Base-by-base conservation (phyloP, 2,329 filamentous ascomycete genomes). In the Mycosphaerelloides madeirae region DNA sequence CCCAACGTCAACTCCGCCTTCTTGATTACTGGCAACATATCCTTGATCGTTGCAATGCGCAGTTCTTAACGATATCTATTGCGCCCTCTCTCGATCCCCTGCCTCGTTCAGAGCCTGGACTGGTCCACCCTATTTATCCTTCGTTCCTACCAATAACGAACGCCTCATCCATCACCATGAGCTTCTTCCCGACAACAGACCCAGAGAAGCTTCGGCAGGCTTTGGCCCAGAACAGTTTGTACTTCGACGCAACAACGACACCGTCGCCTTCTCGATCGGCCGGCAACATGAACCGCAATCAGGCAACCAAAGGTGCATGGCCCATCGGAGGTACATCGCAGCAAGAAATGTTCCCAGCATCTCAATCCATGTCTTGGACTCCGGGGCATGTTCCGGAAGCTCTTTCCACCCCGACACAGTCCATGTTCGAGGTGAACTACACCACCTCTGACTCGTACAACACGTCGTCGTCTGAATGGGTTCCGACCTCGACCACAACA, bases 371-470 rank as follows among this genome's bases (percentile, higher is more conserved):
- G 19, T 18, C 34, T 36, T 53, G 50, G 48, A 34, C 47, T 29
- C 38, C 49, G 20, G 41, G 50, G 35, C 38, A 37, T 7, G 36
- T 28, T 9, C 35, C 49, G 16, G 49, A 46, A 19, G 34, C 47
- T 20, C 31, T 52, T n/a, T 41, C 46, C 18, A 53, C 45, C 22
- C 47, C 52, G 16, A 49, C 52, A 25, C 47, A 55, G 33, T 37
- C 49, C 11, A 41, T 47, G 35, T 50, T 55, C 33, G 31, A 41
- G 13, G 13, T 40, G 14, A 20, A 15, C 14, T 32, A 47, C n/a
- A 18, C 48, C 18, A 41, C 20, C 6, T 9, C 33, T 31, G 29
- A 14, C 22, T n/a, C 31, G 8, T 19, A 31, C 14, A 16, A 16
- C 7, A 14, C 33, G 8, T 16, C 13, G n/a, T 18, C n/a, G 6